phyloP scores from a whole-genome alignment of 2,329 filamentous ascomycete species.

The Teratosphaeria viscida region DNA sequence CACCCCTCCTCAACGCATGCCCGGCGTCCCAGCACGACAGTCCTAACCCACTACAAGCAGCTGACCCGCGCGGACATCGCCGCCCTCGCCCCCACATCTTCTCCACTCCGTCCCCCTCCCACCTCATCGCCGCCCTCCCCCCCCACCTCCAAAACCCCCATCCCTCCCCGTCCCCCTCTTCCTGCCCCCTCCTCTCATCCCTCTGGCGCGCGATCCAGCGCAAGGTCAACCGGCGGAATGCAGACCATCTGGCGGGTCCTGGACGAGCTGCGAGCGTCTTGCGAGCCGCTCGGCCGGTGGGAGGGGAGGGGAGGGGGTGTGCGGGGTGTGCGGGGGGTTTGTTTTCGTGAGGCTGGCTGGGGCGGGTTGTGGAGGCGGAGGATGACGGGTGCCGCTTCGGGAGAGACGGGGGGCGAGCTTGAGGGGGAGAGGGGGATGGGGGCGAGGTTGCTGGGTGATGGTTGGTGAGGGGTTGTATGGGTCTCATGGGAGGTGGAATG shows the following conservation, averaged over 20 bases:
- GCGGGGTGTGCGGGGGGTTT: too few relatives aligned
- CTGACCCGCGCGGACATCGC: conserved; percentile 10
- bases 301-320: too few relatives aligned
- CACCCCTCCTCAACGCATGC: too few relatives aligned
- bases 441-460: neutral
- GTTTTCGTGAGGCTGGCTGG: too few relatives aligned
- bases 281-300: too few relatives aligned
- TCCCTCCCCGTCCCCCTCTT: fast-evolving
- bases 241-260: too few relatives aligned
- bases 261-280: too few relatives aligned
- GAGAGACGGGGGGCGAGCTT: neutral
- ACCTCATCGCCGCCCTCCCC: neutral
- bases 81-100: conserved; percentile 10
- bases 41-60: conserved; percentile 8
- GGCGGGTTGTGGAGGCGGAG: neutral
- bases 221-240: too few relatives aligned
- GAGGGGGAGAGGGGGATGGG: neutral
- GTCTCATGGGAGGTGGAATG: neutral
- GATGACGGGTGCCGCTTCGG: neutral
- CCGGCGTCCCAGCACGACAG: neutral
- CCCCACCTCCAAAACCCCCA: too few relatives aligned
- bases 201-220: too few relatives aligned
- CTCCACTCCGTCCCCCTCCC: neutral
- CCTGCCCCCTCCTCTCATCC: too few relatives aligned
- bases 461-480: neutral